Conservation (phyloP, 352 stramenopile genomes). For the Nothophytophthora sp. region DNA sequence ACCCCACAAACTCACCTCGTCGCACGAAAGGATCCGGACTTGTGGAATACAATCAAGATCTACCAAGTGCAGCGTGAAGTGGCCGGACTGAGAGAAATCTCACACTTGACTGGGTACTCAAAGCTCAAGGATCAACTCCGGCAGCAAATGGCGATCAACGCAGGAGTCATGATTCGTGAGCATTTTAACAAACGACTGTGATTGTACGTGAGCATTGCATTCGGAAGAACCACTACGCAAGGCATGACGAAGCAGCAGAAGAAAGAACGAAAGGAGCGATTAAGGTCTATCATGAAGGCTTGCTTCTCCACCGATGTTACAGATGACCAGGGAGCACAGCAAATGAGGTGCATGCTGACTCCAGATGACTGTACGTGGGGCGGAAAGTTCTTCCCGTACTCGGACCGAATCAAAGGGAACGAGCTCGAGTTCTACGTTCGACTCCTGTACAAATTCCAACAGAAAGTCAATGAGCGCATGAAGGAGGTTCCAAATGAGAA, state of each 20-base stretch:
- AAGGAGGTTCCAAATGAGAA: not conserved
- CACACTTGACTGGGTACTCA: not conserved
- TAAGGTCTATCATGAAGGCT: constrained; percentile 2
- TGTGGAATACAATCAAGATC: constrained; percentile 14
- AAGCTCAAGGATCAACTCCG: constrained; percentile 4
- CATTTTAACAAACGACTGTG: constrained; percentile 8
- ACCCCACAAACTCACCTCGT: constrained; percentile 10
- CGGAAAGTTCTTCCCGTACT: constrained; percentile 10
- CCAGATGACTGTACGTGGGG: constrained; percentile 2
- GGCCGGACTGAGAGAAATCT: not conserved
- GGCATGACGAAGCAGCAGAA: constrained; percentile 2
- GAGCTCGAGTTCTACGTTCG: constrained; percentile 18
- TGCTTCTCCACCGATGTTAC: constrained; percentile 5
- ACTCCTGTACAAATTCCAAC: constrained; percentile 16
- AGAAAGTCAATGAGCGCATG: constrained; percentile 4
- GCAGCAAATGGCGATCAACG: constrained; percentile 5
- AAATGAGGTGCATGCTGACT: constrained; percentile 2
- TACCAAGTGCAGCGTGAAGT: not conserved
- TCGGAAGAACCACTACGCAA: not conserved
- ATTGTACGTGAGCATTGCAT: not conserved
- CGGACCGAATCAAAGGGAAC: constrained; percentile 13
- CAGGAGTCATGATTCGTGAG: constrained; percentile 7
- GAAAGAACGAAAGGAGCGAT: not conserved
- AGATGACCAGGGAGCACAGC: not conserved
- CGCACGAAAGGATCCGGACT: constrained; percentile 3